Evolutionary conservation across 2,329 filamentous ascomycete genomes (phyloP).

Genomic region (Ramularia endophylla): DNA sequence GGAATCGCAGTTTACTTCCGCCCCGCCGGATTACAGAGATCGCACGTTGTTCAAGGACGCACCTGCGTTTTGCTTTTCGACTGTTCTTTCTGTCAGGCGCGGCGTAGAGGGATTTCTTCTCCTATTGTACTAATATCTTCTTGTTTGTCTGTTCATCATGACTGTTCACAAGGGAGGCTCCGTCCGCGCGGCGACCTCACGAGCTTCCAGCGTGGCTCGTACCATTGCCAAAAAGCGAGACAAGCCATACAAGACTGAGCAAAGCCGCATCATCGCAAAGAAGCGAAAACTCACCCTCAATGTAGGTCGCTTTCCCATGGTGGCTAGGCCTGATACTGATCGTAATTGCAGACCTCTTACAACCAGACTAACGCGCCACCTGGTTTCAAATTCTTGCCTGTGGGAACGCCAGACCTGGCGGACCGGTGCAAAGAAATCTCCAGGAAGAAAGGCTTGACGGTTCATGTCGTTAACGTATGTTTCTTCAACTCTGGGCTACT

Average conservation of each 20-base stretch:
- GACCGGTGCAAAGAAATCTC: constrained; percentile 56
- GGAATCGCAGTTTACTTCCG: no score
- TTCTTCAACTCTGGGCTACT: not conserved
- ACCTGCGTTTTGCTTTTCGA: not conserved
- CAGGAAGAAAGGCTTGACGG: constrained; percentile 47
- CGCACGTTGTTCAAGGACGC: constrained; percentile 3
- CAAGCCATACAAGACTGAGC: constrained; percentile 52
- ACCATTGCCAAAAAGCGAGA: constrained; percentile 30
- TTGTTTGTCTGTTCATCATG: constrained; percentile 10
- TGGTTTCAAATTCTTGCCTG: constrained; percentile 57
- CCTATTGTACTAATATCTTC: constrained; percentile 14
- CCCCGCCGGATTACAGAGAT: no score
- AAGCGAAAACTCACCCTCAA: constrained; percentile 54
- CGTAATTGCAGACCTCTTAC: constrained; percentile 46
- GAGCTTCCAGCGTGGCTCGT: constrained; percentile 22
- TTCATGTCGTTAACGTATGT: constrained; percentile 57
- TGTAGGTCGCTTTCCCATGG: constrained; percentile 29
- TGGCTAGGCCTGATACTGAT: constrained; percentile 20
- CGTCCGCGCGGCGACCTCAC: constrained; percentile 11
- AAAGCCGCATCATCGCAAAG: constrained; percentile 53
- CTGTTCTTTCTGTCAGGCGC: no score
- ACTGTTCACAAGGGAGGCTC: constrained; percentile 7
- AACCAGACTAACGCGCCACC: constrained; percentile 48
- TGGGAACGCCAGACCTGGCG: constrained; percentile 55
- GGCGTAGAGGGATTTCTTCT: constrained; percentile 3